phyloP scores from a whole-genome alignment of 306 rosid genomes.

The Senna tora region DNA sequence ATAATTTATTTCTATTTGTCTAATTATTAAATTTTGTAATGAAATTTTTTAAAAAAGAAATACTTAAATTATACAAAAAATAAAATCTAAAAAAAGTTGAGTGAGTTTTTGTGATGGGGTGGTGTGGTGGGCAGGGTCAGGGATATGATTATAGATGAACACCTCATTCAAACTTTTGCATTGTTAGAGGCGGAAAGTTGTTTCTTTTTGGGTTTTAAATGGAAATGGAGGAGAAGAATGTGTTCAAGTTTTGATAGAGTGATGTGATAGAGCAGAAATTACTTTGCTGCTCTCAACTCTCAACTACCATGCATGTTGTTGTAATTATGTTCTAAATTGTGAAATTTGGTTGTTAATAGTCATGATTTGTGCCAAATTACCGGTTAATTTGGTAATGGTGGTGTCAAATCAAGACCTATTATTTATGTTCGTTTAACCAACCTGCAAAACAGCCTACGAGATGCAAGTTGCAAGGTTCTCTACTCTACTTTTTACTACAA shows the following conservation, averaged over 20 bases:
- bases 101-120: neutral
- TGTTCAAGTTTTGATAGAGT: neutral
- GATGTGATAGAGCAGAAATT: too few species aligned
- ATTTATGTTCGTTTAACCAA: neutral
- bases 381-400: neutral
- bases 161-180: neutral
- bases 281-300: too few species aligned
- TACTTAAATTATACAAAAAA: too few species aligned
- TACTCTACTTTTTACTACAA: neutral
- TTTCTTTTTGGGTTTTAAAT: neutral
- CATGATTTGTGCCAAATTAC: neutral
- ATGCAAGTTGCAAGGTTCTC: neutral
- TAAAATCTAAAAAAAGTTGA: neutral
- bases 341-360: neutral
- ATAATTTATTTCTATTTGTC: too few species aligned
- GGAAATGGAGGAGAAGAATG: too few species aligned
- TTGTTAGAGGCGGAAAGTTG: neutral
- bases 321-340: neutral
- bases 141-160: neutral
- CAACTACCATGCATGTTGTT: too few species aligned
- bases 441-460: neutral
- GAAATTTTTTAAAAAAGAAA: too few species aligned
- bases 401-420: constrained; percentile 10
- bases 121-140: constrained; percentile 3
- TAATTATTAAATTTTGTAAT: too few species aligned